Evolutionary conservation across 805 yeast genomes (phyloP).

Genomic region (Metschnikowia similis): DNA sequence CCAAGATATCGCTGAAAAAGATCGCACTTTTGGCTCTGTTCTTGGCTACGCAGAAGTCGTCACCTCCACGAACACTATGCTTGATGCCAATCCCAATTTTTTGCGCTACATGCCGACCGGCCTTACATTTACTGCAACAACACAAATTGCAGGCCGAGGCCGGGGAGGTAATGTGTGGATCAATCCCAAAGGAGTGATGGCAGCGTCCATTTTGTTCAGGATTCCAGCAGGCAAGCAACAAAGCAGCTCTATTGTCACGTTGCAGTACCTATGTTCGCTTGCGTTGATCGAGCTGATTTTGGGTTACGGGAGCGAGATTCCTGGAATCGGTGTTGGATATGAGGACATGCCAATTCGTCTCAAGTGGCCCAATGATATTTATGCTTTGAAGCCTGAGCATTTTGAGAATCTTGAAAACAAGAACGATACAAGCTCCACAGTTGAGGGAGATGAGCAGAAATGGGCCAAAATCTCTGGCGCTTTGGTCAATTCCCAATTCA

Average conservation of each 20-base stretch:
- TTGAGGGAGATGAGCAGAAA: conserved; percentile 55
- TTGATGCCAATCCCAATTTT: conserved; percentile 66
- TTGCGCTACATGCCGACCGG: conserved; percentile 67
- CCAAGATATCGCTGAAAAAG: conserved; percentile 18
- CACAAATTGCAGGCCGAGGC: conserved; percentile 89
- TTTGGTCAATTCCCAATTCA: conserved; percentile 70
- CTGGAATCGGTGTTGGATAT: conserved; percentile 49
- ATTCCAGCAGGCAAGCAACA: conserved; percentile 45
- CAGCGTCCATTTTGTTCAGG: conserved; percentile 67
- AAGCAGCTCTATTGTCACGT: conserved; percentile 63
- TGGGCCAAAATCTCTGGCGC: conserved; percentile 81
- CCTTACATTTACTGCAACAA: conserved; percentile 63
- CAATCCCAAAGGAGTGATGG: conserved; percentile 88
- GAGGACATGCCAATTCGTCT: conserved; percentile 73
- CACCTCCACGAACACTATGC: conserved; percentile 77
- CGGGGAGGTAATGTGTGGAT: conserved; percentile 95
- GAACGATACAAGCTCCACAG: conserved; percentile 30
- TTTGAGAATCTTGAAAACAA: conserved; percentile 28
- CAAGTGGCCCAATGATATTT: conserved; percentile 97
- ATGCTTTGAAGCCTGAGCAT: conserved; percentile 63
- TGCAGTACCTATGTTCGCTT: conserved; percentile 80
- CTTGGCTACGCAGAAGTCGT: conserved; percentile 82
- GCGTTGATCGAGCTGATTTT: conserved; percentile 78
- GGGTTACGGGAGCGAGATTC: conserved; percentile 43
- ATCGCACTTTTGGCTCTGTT: conserved; percentile 52